phyloP scores from a whole-genome alignment of 345 rosid genomes.

The Euphorbia tirucalli region DNA sequence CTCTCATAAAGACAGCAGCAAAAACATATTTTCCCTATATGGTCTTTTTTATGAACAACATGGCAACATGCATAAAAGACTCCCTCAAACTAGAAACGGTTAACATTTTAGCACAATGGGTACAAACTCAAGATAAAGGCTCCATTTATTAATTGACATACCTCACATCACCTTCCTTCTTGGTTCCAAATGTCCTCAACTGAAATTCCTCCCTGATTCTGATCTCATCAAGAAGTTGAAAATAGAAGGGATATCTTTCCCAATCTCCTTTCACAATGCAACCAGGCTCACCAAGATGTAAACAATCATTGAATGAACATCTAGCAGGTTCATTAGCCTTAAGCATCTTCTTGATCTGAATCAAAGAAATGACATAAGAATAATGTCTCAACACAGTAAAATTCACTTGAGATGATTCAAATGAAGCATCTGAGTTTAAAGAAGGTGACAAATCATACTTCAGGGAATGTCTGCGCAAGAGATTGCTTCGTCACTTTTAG shows the following conservation, averaged over 20 bases:
- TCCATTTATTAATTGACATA: conserved; percentile 22
- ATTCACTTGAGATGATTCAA: conserved; percentile 2
- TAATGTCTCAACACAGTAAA: not conserved
- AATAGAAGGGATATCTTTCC: conserved; percentile 81
- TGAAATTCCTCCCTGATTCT: conserved; percentile 86
- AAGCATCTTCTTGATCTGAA: conserved; percentile 51
- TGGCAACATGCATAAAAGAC: not conserved
- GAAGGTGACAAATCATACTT: conserved; percentile 46
- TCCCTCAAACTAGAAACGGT: not conserved
- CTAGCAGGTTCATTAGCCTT: conserved; percentile 40
- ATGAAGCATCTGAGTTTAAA: conserved; percentile 3
- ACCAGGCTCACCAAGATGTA: conserved; percentile 86
- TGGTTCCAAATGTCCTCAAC: conserved; percentile 83
- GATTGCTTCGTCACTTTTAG: conserved; percentile 88
- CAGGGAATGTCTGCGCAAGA: conserved; percentile 78
- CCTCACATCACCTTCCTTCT: conserved; percentile 84
- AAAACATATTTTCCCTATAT: not conserved
- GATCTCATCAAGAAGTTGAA: conserved; percentile 86
- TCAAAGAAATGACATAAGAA: not conserved
- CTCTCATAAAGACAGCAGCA: not conserved
- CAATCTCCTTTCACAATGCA: conserved; percentile 73
- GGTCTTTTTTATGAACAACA: not conserved
- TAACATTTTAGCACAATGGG: not conserved
- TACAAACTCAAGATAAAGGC: not conserved
- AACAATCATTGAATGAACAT: conserved; percentile 79